A percentile compares a stretch with the other conserved stretches of the same genome.
phyloP scores from a whole-genome alignment of 805 yeast species.

The Torulaspora quercuum region DNA sequence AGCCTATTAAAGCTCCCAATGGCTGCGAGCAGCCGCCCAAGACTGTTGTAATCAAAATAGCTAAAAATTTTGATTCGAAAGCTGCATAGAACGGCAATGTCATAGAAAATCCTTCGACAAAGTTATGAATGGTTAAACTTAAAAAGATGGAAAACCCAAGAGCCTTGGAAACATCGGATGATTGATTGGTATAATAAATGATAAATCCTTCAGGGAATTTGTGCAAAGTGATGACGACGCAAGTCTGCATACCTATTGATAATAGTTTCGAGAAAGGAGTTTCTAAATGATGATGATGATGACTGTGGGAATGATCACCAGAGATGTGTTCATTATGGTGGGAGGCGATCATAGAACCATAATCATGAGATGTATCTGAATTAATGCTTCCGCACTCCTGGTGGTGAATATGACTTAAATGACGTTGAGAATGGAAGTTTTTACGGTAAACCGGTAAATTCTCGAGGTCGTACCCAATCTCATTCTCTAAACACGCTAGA shows the following conservation, averaged over 20 bases:
- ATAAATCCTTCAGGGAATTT: conserved; percentile 95
- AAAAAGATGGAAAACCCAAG: conserved; percentile 79
- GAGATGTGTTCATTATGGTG: neutral
- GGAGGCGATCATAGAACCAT: conserved; percentile 9
- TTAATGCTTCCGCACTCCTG: conserved; percentile 8
- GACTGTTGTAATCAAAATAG: conserved; percentile 59
- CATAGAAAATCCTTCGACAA: conserved; percentile 92
- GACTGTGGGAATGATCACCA: conserved; percentile 25
- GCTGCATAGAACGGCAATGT: conserved; percentile 85
- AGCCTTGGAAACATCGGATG: conserved; percentile 32
- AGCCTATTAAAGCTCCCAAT: conserved; percentile 77
- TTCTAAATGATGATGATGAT: conserved; percentile 77
- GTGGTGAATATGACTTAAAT: conserved; percentile 8
- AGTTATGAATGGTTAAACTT: conserved; percentile 83
- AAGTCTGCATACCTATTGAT: conserved; percentile 86
- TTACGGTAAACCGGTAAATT: conserved; percentile 34
- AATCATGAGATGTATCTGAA: conserved; percentile 2
- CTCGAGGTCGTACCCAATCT: conserved; percentile 37
- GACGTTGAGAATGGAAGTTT: conserved; percentile 22
- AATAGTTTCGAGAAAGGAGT: conserved; percentile 76
- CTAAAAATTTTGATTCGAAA: conserved; percentile 55
- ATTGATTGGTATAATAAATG: conserved; percentile 62
- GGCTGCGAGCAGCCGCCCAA: conserved; percentile 89
- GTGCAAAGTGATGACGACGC: conserved; percentile 81
- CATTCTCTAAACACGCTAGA: conserved; percentile 34